phyloP scores from a whole-genome alignment of 1,139 yeast species.

The Petasospora rhodanensis region DNA sequence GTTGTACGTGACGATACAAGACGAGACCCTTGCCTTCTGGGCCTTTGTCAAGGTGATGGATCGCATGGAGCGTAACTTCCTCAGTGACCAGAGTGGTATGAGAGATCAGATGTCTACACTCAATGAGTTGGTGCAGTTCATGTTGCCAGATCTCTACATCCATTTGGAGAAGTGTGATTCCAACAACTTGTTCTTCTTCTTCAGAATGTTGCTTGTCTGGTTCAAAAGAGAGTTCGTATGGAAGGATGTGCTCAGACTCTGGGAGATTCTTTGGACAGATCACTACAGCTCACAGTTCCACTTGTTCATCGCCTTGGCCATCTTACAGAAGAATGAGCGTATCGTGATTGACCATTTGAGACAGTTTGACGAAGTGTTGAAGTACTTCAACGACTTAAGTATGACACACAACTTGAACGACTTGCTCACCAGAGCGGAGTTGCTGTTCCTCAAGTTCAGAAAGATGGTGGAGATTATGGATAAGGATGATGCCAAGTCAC shows the following conservation, averaged over 20 bases:
- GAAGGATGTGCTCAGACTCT: constrained; percentile 69
- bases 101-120: constrained; percentile 79
- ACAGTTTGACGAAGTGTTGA: constrained; percentile 85
- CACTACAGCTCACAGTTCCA: constrained; percentile 82
- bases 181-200: constrained; percentile 85
- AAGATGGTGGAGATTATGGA: constrained; percentile 77
- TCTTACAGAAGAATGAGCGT: constrained; percentile 80
- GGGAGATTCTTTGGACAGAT: constrained; percentile 95
- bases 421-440: constrained; percentile 73
- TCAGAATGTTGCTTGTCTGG: constrained; percentile 94
- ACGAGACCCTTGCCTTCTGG: constrained; percentile 84
- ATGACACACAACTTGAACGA: constrained; percentile 72
- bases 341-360: constrained; percentile 68
- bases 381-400: constrained; percentile 86
- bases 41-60: constrained; percentile 87
- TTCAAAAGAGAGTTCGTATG: constrained; percentile 87
- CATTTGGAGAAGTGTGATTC: constrained; percentile 88
- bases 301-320: constrained; percentile 79
- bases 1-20: constrained; percentile 66
- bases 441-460: constrained; percentile 72
- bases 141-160: constrained; percentile 78
- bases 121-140: constrained; percentile 78
- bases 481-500: constrained; percentile 35
- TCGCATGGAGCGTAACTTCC: constrained; percentile 89
- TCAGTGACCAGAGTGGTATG: constrained; percentile 91